Evolutionary conservation across 2,329 filamentous ascomycete genomes (phyloP).

Genomic region (Bipolaris gigantea): DNA sequence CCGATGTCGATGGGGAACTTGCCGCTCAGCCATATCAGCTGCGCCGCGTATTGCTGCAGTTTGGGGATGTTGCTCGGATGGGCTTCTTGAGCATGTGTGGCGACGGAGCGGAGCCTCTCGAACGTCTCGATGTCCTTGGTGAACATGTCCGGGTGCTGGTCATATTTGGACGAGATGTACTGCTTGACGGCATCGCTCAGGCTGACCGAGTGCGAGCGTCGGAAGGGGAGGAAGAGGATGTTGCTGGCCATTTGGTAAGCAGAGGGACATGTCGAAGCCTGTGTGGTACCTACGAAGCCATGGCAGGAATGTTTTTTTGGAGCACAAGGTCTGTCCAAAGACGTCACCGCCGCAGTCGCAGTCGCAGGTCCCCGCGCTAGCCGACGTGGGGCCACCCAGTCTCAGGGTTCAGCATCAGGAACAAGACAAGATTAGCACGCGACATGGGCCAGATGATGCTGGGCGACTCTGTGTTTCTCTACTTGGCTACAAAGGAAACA

Average conservation of each 20-base stretch:
- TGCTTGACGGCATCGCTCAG: constrained; percentile 83
- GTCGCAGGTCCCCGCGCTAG: constrained; percentile 15
- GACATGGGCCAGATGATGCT: not conserved
- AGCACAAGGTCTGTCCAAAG: constrained; percentile 18
- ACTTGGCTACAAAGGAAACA: not conserved
- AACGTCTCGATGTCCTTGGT: constrained; percentile 83
- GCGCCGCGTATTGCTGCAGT: constrained; percentile 87
- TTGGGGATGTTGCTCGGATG: constrained; percentile 85
- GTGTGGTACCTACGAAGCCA: constrained; percentile 31
- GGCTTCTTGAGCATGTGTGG: constrained; percentile 85
- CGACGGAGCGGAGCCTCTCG: constrained; percentile 78
- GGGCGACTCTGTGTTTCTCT: not conserved
- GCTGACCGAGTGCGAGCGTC: constrained; percentile 76
- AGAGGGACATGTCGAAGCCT: not conserved
- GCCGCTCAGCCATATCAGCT: constrained; percentile 87
- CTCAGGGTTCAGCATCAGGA: constrained; percentile 13
- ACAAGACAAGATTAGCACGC: constrained; percentile 6
- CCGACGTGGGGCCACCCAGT: constrained; percentile 6
- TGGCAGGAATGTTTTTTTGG: constrained; percentile 14
- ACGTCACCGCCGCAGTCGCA: constrained; percentile 25
- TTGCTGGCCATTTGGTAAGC: constrained; percentile 48
- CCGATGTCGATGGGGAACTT: constrained; percentile 98
- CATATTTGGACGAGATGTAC: constrained; percentile 98
- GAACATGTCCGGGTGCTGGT: constrained; percentile 98
- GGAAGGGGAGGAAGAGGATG: constrained; percentile 82